These are phyloP conservation scores for Moesziomyces parantarcticus DNA, from an alignment of 1,284 basidiomycete species.

Conservation along the genomic window DNA sequence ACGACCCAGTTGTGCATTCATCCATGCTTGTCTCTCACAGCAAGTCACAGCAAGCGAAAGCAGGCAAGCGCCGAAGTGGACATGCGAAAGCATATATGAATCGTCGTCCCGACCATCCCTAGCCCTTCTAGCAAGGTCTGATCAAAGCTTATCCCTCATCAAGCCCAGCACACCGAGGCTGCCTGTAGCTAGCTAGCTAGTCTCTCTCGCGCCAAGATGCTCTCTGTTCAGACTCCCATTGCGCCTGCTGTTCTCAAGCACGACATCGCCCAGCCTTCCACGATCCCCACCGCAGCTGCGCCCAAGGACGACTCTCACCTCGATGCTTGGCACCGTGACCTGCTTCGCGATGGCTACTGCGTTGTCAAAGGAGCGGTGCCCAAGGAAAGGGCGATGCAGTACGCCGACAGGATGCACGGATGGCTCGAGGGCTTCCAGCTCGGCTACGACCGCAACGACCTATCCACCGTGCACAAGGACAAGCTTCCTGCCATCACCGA, in stretches of 20 bases:
- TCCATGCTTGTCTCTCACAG: too few relatives aligned
- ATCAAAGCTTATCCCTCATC: too few relatives aligned
- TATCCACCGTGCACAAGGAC: constrained; percentile 65
- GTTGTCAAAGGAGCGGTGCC: constrained; percentile 67
- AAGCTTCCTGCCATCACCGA: constrained; percentile 65
- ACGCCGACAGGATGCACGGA: constrained; percentile 63
- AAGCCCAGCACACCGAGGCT: too few relatives aligned
- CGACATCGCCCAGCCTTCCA: constrained; percentile 7
- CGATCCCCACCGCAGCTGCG: background rate
- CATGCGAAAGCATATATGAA: too few relatives aligned
- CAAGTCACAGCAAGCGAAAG: too few relatives aligned
- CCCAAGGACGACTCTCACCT: constrained; percentile 5
- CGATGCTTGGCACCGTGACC: constrained; percentile 38
- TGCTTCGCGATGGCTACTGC: constrained; percentile 60
- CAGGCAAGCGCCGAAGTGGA: too few relatives aligned
- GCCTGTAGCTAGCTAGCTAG: background rate
- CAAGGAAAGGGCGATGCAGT: constrained; percentile 58
- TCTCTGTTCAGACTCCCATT: constrained; percentile 13
- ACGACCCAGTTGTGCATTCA: too few relatives aligned
- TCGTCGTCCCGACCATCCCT: too few relatives aligned
- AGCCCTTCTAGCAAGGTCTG: too few relatives aligned
- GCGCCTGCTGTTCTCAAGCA: constrained; percentile 17
- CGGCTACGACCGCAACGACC: constrained; percentile 68
- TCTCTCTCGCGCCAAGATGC: constrained; percentile 3
- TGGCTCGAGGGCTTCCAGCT: constrained; percentile 68